Percentiles rank a stretch among this genome's conserved stretches.
Conservation (phyloP, 805 yeast species). For the Spathaspora girioi region DNA sequence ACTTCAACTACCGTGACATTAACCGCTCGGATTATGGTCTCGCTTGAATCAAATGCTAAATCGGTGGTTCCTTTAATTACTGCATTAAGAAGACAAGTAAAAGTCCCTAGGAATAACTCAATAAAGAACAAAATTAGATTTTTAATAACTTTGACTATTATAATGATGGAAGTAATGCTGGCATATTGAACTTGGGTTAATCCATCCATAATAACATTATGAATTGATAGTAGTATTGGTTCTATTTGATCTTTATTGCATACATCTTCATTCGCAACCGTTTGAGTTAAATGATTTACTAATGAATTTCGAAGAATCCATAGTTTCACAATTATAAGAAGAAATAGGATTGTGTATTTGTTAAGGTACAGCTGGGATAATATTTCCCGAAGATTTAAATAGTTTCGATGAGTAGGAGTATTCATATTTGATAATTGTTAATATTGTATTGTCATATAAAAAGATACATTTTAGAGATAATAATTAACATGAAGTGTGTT, state of each 20-base stretch:
- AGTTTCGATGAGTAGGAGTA: constrained; percentile 6
- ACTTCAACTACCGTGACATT: constrained; percentile 54
- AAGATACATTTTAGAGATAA: background rate
- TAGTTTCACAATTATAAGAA: constrained; percentile 59
- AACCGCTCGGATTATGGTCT: constrained; percentile 53
- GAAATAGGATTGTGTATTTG: constrained; percentile 52
- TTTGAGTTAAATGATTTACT: constrained; percentile 29
- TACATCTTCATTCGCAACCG: constrained; percentile 26
- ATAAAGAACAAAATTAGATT: constrained; percentile 59
- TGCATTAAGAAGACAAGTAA: constrained; percentile 75
- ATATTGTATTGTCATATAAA: background rate
- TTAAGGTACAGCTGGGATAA: constrained; percentile 67
- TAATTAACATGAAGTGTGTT: background rate
- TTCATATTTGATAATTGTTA: background rate
- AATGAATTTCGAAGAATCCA: constrained; percentile 48
- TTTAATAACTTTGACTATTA: constrained; percentile 55
- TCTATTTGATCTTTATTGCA: constrained; percentile 8
- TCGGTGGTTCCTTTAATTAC: constrained; percentile 69
- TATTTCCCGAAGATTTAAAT: constrained; percentile 47
- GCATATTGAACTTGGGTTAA: constrained; percentile 45
- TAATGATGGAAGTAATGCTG: constrained; percentile 29
- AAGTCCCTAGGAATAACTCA: constrained; percentile 79
- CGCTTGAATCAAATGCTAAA: constrained; percentile 72
- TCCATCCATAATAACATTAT: constrained; percentile 30
- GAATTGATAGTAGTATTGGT: constrained; percentile 6